Base-by-base conservation (phyloP, 257 asterid genomes). In the Rubia yunnanensis region DNA sequence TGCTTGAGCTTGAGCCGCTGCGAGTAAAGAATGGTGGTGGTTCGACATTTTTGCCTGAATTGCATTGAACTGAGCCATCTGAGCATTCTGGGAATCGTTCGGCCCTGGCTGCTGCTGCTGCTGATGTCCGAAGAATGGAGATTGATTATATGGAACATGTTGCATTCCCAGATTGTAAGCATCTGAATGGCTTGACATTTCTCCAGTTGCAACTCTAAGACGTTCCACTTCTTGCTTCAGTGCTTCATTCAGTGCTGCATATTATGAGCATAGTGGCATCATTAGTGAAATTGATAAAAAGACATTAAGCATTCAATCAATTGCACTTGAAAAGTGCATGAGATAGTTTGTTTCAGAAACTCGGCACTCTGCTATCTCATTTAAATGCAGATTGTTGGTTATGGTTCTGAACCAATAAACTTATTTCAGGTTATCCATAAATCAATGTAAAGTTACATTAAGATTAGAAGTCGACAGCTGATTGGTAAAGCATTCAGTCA, bases 211-310 rank as follows among this genome's bases (percentile, higher is more conserved):
- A 31, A 85, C 75, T 73, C 86, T 83, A 28, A 89, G 86, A 65
- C 96, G 81, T 49, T 87, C 96, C 27, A 89, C 95, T 80, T 89
- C 96, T 65, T 84, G 91, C 82, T 81, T 87, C 81, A 89, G 81
- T 68, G 96, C 95, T 78, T 89, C 96, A 20, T 89, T 89, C 39
- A 87, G 79, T 48, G 94, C 96, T 89, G 91, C 79, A 77, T 32
- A 49, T 30, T 22, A 32, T 34, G 31, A 66, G 35, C 35, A 6
- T 15, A 23, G 34, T 5, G 34, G 18, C 34, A 7, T 50, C 34
- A 32, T 11, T 18, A 28, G 22, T 7, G 10, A 44, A 9, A 18
- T n/a, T 0, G 13, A 31, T 2, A 32, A 3, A 18, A 64, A 57
- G 11, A 64, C 13, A 39, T 0, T 38, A 38, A 38, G 44, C 15